Base-by-base conservation (phyloP, 2,329 filamentous ascomycete species). In the Chaetoscypha palmicola region DNA sequence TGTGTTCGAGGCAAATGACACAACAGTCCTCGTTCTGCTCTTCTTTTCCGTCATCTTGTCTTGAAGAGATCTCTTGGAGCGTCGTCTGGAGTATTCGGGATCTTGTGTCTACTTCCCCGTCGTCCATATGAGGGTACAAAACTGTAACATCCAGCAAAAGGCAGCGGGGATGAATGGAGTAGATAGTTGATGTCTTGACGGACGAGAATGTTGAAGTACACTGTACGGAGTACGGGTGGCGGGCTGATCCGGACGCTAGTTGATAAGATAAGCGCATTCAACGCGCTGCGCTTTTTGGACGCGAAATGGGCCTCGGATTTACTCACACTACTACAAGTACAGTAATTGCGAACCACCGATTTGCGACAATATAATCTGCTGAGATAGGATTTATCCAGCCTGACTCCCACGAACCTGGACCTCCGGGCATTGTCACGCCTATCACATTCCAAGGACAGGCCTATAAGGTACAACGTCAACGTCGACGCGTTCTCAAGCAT, bases 1-100 rank as follows among this genome's bases (percentile, higher is more conserved):
- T 72, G 41, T 68, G 60, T 45, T 91, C 85, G 48, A 96, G 79
- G 64, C 90, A 97, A 63, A 97, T 92, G 51, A 94, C 87, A 64
- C 90, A 96, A 58, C 74, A 78, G 50, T 74, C 67, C 46, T 61
- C 59, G 50, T 74, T 67, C 46, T 61, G 58, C 47, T 62, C 58
- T 30, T 45, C 47, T 30, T 62, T 52, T 38, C 57, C 55, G 19
- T 60, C 49, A 33, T 64, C 52, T 49, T 41, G 21, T 20, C 52
- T 51, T 16, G 48, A 46, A 10, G 50, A 52, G 7, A 70, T 66
- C 58, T 72, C 67, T n/a, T 59, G 49, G 4, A 72, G 61, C 1
- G 68, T 71, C 24, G 62, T 64, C 38, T 68, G 65, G 34, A 71
- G 60, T 20, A 71, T 63, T 53, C 66, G 58, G 46, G 67, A 66